Conservation (phyloP, 257 asterid species). For the Anisodus acutangulus region DNA sequence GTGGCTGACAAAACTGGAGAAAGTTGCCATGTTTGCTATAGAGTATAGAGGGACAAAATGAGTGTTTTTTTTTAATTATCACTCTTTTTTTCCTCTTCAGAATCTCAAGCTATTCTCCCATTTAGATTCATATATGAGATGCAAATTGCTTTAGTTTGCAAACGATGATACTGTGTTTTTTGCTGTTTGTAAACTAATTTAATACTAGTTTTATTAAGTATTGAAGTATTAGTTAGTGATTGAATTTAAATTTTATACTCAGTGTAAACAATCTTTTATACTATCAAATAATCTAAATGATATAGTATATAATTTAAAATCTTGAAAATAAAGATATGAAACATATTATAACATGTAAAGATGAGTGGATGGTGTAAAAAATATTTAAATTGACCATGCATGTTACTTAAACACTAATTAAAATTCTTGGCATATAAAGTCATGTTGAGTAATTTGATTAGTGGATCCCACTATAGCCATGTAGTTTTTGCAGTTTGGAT, state of each 20-base stretch:
- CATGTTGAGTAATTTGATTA: background rate
- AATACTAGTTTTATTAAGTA: background rate
- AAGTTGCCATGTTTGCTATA: slow-evolving; percentile 30
- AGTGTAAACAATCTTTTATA: too few species aligned
- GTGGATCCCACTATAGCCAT: too few species aligned
- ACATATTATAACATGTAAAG: too few species aligned
- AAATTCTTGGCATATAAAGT: background rate
- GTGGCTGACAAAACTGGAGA: slow-evolving; percentile 5
- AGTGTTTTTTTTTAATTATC: background rate
- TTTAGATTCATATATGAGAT: background rate
- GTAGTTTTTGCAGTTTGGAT: background rate
- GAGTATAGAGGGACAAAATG: slow-evolving; percentile 14
- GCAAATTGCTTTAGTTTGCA: background rate
- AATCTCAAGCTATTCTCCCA: background rate
- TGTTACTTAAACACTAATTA: too few species aligned
- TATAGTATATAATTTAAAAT: too few species aligned
- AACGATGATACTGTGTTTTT: too few species aligned
- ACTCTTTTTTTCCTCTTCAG: background rate
- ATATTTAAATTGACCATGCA: too few species aligned
- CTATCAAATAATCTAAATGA: too few species aligned
- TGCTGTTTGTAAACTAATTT: too few species aligned
- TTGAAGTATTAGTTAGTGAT: background rate
- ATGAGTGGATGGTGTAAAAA: too few species aligned
- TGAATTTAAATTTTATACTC: too few species aligned
- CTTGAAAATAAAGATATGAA: too few species aligned